Base-by-base conservation (phyloP, 2,329 filamentous ascomycete genomes). In the Metarhizium robertsii region DNA sequence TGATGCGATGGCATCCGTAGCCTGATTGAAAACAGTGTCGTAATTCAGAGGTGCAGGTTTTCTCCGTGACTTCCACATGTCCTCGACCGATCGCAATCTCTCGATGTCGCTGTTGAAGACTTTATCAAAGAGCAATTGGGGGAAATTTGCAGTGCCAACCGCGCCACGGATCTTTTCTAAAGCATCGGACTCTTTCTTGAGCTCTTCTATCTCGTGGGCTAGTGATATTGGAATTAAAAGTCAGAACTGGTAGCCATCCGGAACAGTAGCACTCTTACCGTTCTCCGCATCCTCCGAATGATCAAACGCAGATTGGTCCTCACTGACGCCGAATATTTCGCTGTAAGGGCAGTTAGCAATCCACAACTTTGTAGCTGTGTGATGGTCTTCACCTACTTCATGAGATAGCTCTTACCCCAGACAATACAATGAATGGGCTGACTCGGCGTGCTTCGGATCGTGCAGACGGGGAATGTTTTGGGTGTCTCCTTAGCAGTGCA, bases 391-490 rank as follows among this genome's bases (percentile, higher is more conserved):
- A 8, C 45, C 78, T 64, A 74, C 71, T 90, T 94, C 58, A 99
- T 81, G 8, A 99, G 79, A 69, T 97, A 99, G 69, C 91, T 96
- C 74, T 97, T 99, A 20, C 83, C 92, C 94, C 94, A 99, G 2
- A 99, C 92, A 59, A 99, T 99, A 74, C 94, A 97, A 72, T 99
- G 94, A 47, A 99, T 97, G 0, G 92, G 90, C 65, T 97, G 92
- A 61, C 88, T 95, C 0, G 94, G 94, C 0, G 92, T 99, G 69
- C 90, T 96, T 69, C 94, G 84, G 64, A 99, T 97, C 1, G 94
- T 99, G 74, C 94, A 99, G 46, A 97, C 92, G 2, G 94, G 92
- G 66, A 95, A 97, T 1, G 87, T 88, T 69, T 96, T 97, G 6
- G 92, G 92, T 2, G 87, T 84, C 58, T 92, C 88, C 71, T 99